Base-by-base conservation (phyloP, 768 basidiomycete species). In the Pleurotus ostreatus region DNA sequence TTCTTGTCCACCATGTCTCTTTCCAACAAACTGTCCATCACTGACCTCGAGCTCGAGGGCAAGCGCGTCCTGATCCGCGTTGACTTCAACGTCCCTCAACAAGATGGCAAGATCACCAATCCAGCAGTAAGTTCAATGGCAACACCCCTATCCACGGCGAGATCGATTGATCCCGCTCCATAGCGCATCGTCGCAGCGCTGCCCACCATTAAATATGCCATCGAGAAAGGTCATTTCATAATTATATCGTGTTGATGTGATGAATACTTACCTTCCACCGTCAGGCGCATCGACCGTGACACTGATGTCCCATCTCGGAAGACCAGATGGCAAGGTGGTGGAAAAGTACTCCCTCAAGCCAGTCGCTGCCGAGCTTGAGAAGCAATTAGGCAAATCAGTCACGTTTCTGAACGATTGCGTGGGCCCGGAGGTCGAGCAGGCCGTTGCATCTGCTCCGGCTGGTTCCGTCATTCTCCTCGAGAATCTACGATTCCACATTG, bases 271-370 rank as follows among this genome's bases (percentile, higher is more conserved):
- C 48, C 39, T 51, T 48, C 49, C 30, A 37, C 49, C 49, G 55
- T 23, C 62, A 94, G 92, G 84, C 56, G 93, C 95, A 58, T 80
- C 84, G 57, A 79, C 81, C 56, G 88, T 98, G 67, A 82, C 92
- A 62, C 84, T 98, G 67, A 97, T 98, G 94, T 98, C 96, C 66
- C 96, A 99, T 71, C 84, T 99, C 55, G 97, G 96, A 20, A 92
- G 96, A 61, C 96, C 96, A 8, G 94, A 98, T 72, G 96, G 96
- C 63, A 89, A 92, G 65, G 84, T 85, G 55, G 86, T 86, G 66
- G 78, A 79, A 49, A 98, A 98, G 67, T 96, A 92, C 79, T 92
- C 94, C 5, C 84, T 99, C 57, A 87, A 82, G 70, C 92, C 93
- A 41, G 87, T 98, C 61, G 84, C 94, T 45, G 71, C 72, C 57